Conservation (phyloP, 176 grass and related monocot species). For the Zoysia japonica region DNA sequence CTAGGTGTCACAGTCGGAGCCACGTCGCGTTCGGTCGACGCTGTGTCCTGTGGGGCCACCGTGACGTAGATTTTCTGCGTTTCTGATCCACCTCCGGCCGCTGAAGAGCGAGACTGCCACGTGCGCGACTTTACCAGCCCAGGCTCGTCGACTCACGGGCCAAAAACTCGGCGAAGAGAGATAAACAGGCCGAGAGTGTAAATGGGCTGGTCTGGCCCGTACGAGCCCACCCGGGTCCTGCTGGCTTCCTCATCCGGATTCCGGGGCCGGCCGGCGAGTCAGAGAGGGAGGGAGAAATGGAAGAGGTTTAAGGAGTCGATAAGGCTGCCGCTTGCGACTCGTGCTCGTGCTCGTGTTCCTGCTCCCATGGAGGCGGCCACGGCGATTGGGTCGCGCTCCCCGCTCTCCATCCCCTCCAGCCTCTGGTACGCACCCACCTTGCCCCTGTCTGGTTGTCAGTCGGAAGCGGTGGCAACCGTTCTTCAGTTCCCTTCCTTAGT, state of each 20-base stretch:
- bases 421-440: conserved; percentile 46
- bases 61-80: too few species aligned
- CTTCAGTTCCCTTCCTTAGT: background rate
- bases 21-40: too few species aligned
- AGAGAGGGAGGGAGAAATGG: background rate
- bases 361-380: conserved; percentile 42
- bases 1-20: too few species aligned
- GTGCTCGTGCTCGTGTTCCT: background rate
- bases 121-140: background rate
- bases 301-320: conserved; percentile 51
- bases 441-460: background rate
- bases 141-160: background rate
- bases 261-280: too few species aligned
- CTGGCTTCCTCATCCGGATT: background rate
- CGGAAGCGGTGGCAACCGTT: background rate
- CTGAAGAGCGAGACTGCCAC: too few species aligned
- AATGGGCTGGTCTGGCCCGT: background rate
- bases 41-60: too few species aligned
- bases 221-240: background rate
- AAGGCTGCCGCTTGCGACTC: conserved; percentile 27
- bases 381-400: conserved; percentile 56
- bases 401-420: conserved; percentile 76
- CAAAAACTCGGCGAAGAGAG: background rate
- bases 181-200: background rate
- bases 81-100: too few species aligned